phyloP scores from a whole-genome alignment of 106 monocot species.

The Dendrobium catenatum region DNA sequence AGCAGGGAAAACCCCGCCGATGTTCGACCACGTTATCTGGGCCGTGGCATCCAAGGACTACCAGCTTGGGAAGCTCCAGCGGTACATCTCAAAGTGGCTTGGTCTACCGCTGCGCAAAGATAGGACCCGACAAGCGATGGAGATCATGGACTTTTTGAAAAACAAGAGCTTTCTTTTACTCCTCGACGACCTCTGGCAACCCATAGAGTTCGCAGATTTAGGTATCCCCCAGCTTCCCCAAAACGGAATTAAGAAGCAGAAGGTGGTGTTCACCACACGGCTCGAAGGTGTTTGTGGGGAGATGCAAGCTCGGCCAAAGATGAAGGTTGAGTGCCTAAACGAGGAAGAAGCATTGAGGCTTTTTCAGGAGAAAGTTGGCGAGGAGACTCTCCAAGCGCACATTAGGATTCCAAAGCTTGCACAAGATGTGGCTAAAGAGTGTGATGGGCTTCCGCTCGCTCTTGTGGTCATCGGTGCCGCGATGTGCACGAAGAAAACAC shows the following conservation, averaged over 20 bases:
- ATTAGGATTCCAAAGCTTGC: slow-evolving; percentile 12
- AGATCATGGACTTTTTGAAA: slow-evolving; percentile 13
- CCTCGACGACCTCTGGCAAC: slow-evolving; percentile 32
- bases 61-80: not conserved
- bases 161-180: slow-evolving; percentile 21
- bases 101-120: not conserved
- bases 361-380: slow-evolving; percentile 22
- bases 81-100: not conserved
- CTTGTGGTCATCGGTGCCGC: slow-evolving; percentile 15
- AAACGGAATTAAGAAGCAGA: not conserved
- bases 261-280: slow-evolving; percentile 30
- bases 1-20: not conserved
- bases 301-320: slow-evolving; percentile 17
- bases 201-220: slow-evolving; percentile 9
- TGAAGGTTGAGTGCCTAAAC: slow-evolving; percentile 21
- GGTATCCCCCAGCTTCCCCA: slow-evolving; percentile 12
- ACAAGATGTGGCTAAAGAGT: slow-evolving; percentile 8
- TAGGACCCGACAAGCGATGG: not conserved
- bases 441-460: slow-evolving; percentile 33
- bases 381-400: slow-evolving; percentile 6
- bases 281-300: slow-evolving; percentile 9
- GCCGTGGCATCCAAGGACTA: not conserved
- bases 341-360: no score
- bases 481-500: slow-evolving; percentile 15
- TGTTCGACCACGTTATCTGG: slow-evolving; percentile 7